Base-by-base conservation (phyloP, 164 flowering plant species). In the Tetrastigma voinierianum region DNA sequence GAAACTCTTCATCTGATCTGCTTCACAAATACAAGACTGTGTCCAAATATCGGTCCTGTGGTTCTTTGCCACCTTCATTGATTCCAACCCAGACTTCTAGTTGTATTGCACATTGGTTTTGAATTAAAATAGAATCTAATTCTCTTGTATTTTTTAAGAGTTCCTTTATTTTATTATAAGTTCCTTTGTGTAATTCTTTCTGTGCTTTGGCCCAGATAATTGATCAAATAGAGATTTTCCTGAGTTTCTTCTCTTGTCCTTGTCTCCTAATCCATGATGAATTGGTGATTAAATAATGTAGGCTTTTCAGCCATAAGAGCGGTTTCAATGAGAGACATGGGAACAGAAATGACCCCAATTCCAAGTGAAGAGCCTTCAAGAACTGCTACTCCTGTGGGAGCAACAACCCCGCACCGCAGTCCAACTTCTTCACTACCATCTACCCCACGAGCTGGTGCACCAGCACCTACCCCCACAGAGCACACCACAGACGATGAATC, bases 271-370 rank as follows among this genome's bases (percentile, higher is more conserved):
- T 18, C 20, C 46, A n/a, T 45, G 14, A 20, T 19, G 25, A 43
- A 53, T 21, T 17, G 19, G 25, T 65, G 58, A 7, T 66, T 49
- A 21, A 32, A 56, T 46, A 18, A 43, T 77, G 79, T 78, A 86
- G 91, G 70, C 51, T 44, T 61, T 69, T 82, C 88, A 18, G 76
- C 76, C 15, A 71, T 93, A 56, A 80, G 88, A 69, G 74, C 92
- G 17, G 94, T 93, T 10, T 86, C 83, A 25, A 91, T 91, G 97
- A 86, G 98, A 67, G 98, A 93, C 67, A 93, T 84, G 91, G 98
- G 98, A 74, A 93, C 98, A 13, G 98, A 93, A 78, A 93, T 93
- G 98, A 93, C 98, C 15, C 98, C 98, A 13, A 72, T 72, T 58
- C 63, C 96, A 15, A 93, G 98, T 76, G 92, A 82, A 77, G 97